Base-by-base conservation (phyloP, 345 rosid species). In the Atalantia buxifolia region DNA sequence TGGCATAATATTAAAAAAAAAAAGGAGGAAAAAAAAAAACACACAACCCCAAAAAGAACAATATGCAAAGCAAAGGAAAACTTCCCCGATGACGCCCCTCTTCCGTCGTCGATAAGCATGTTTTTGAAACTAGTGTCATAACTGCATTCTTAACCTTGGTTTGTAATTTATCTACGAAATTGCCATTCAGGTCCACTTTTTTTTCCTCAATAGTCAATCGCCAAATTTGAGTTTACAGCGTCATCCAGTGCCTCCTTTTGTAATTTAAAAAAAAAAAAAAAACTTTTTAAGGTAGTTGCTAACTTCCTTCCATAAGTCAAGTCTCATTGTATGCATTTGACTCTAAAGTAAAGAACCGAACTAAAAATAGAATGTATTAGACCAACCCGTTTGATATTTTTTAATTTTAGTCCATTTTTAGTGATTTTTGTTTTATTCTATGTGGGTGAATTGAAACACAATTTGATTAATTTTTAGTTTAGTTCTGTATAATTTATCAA, bases 51-150 rank as follows among this genome's bases (percentile, higher is more conserved):
- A 62, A 63, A 6, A 57, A 66, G 81, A 76, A 87, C 81, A 87
- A 81, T 78, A 78, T 81, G 84, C 76, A 82, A 86, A 85, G 87
- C 87, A 45, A 75, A 1, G 50, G 50, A 45, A 76, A 71, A 64
- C 76, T 67, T 59, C 62, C 80, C 79, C 16, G 35, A 6, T 31
- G 74, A 69, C 62, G 71, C 60, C 22, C 67, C 22, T 53, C 40
- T 22, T 35, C 28, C 27, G 71, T 57, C 81, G 63, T 78, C 81
- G 45, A 77, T 74, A 57, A 77, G 75, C 61, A 68, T 63, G 69
- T 50, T 67, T 50, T 81, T 59, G 2, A 30, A 24, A 3, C 2
- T 2, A 4, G 2, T 2, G 64, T 7, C 61, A 0, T 1, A 9
- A 12, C 78, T 69, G 40, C 77, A 4, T 55, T 60, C 72, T 77